These are phyloP conservation scores for Calonectria pseudoturangicola DNA, from an alignment of 2,329 filamentous ascomycete species.

Conservation along the genomic window DNA sequence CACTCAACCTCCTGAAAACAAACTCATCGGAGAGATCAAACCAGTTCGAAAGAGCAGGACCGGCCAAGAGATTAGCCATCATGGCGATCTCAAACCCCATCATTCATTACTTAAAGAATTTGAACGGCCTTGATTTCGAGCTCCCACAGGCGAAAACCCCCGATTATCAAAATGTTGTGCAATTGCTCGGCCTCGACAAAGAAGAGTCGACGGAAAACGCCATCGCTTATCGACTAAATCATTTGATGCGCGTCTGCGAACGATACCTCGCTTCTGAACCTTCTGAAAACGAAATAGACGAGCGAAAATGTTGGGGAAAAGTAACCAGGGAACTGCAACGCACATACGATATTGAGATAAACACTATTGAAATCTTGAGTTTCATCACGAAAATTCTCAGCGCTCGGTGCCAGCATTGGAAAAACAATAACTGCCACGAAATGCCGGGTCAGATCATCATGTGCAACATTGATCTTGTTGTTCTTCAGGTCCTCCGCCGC, in stretches of 20 bases:
- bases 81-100: neutral
- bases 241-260: neutral
- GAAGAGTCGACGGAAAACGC: neutral
- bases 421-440: neutral
- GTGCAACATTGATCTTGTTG: neutral
- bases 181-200: neutral
- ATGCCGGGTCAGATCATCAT: neutral
- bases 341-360: neutral
- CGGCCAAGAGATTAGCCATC: no score
- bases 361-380: neutral
- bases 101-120: neutral
- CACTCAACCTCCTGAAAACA: no score
- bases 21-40: neutral
- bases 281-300: neutral
- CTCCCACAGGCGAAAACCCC: neutral
- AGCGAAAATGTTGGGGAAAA: neutral
- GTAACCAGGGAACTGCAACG: neutral
- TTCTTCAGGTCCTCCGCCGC: neutral
- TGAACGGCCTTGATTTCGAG: neutral
- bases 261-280: neutral
- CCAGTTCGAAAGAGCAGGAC: neutral
- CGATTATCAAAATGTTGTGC: neutral
- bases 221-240: neutral
- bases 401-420: neutral
- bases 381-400: neutral